Base-by-base conservation (phyloP, 1,284 basidiomycete genomes). In the Ustilago trichophora region DNA sequence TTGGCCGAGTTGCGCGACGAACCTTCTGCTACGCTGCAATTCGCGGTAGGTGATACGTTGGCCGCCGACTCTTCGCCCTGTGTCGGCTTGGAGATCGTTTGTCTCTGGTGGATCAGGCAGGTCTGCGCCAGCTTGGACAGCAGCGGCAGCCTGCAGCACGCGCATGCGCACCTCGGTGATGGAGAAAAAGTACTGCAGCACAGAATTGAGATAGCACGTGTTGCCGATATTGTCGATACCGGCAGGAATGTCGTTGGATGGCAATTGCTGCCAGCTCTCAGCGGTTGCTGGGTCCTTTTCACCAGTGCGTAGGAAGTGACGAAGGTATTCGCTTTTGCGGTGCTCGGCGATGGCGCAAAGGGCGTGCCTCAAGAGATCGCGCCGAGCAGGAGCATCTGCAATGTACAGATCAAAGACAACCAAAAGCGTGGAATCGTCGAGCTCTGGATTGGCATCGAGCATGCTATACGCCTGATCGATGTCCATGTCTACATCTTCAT, bases 141-240 rank as follows among this genome's bases (percentile, higher is more conserved):
- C 85, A 16, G 60, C 48, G 10, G 73, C 72, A 82, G 89, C 85
- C 2, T 87, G 85, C 22, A 86, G 83, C 15, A 95, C 87, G 7
- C 89, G 88, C 10, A 89, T 88, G 33, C 93, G 87, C 24, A 96
- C 85, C 41, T 92, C 90, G 75, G 87, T 89, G 82, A 96, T 91
- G n/a, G 92, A 93, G 81, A 93, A 95, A 80, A 96, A 93, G 82
- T 96, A 96, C 88, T 94, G 81, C 13, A 92, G 84, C 21, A 93
- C 83, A 16, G 91, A 93, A 80, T 94, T 94, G 50, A 95, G 85
- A 80, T 94, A 95, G 79, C 92, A 94, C 0, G 92, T 94, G 77
- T 96, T 96, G 47, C 92, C 92, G 27, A 96, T 87, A 78, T 95
- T 93, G 78, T 93, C 91, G 27, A 94, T 85, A 2, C 93, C 92